Percentiles rank a stretch among this genome's conserved stretches.
phyloP scores from a whole-genome alignment of 2,329 filamentous ascomycete species.

The Penicillium sp. region DNA sequence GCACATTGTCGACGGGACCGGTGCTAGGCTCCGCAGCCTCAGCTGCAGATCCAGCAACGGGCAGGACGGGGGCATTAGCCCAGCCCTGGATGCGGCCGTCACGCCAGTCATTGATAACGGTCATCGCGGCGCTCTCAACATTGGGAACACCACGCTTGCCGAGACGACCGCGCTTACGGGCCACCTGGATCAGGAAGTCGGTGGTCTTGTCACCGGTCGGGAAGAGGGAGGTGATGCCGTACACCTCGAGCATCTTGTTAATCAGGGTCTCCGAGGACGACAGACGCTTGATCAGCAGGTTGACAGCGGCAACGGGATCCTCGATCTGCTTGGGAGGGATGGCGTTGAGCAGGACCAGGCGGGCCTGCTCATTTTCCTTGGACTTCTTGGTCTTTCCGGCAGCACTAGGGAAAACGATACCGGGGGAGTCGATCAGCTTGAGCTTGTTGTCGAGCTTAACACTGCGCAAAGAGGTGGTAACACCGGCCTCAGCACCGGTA shows the following conservation, averaged over 20 bases:
- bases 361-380: slow-evolving; percentile 71
- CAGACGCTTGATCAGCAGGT: slow-evolving; percentile 79
- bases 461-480: slow-evolving; percentile 83
- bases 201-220: slow-evolving; percentile 76
- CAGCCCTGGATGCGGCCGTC: slow-evolving; percentile 94
- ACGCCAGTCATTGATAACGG: slow-evolving; percentile 94
- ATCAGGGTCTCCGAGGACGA: slow-evolving; percentile 73
- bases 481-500: slow-evolving; percentile 86
- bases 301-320: slow-evolving; percentile 86
- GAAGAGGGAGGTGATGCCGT: slow-evolving; percentile 80
- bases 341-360: slow-evolving; percentile 85
- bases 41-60: slow-evolving; percentile 55
- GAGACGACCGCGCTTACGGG: slow-evolving; percentile 85
- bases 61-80: slow-evolving; percentile 74
- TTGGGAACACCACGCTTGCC: slow-evolving; percentile 91
- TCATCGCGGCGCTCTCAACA: slow-evolving; percentile 81
- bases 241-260: slow-evolving; percentile 77
- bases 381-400: slow-evolving; percentile 58
- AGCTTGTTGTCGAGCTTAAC: slow-evolving; percentile 96
- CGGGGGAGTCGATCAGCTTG: slow-evolving; percentile 89
- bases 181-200: slow-evolving; percentile 93
- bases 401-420: slow-evolving; percentile 84
- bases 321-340: slow-evolving; percentile 92
- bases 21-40: slow-evolving; percentile 37
- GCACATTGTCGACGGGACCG: slow-evolving; percentile 68